These are phyloP conservation scores for Sporothrix humicola DNA, from an alignment of 2,329 filamentous ascomycete genomes.

Conservation along the genomic window DNA sequence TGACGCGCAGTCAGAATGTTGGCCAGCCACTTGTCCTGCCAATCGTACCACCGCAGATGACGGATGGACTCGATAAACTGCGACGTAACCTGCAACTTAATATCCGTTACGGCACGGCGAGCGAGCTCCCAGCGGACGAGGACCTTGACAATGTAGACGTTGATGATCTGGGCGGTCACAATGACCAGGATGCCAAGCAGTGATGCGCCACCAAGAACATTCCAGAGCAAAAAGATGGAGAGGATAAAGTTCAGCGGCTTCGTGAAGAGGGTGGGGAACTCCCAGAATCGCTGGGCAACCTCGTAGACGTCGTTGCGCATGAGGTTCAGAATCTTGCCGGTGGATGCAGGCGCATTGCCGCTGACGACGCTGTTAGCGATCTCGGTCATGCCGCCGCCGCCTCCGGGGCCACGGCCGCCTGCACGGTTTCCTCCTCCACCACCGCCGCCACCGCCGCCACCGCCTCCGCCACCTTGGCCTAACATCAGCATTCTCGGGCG, in stretches of 20 bases:
- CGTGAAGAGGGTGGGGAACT: conserved; percentile 75
- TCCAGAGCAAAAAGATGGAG: conserved; percentile 75
- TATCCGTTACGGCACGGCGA: conserved; percentile 75
- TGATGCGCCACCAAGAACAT: conserved; percentile 79
- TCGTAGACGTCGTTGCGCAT: conserved; percentile 84
- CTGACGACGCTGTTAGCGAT: conserved; percentile 24
- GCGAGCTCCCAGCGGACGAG: conserved; percentile 72
- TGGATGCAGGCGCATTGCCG: conserved; percentile 67
- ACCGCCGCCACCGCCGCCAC: conserved; percentile 26
- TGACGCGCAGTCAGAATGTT: conserved; percentile 71
- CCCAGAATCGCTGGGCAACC: conserved; percentile 85
- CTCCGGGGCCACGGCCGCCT: conserved; percentile 26
- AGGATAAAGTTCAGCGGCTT: conserved; percentile 79
- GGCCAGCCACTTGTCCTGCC: conserved; percentile 76
- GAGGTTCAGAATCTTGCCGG: conserved; percentile 88
- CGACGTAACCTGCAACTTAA: conserved; percentile 77
- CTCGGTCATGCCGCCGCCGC: conserved; percentile 31
- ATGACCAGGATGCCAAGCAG: conserved; percentile 75
- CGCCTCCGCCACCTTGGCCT: background rate
- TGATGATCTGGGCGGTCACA: conserved; percentile 70
- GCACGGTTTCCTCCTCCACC: conserved; percentile 20
- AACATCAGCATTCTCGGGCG: conserved; percentile 18
- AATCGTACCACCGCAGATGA: conserved; percentile 80
- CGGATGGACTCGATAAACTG: conserved; percentile 88
- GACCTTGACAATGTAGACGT: conserved; percentile 68